These are phyloP conservation scores for Solanum hybrid DNA, from an alignment of 305 asterid genomes.

Conservation along the genomic window DNA sequence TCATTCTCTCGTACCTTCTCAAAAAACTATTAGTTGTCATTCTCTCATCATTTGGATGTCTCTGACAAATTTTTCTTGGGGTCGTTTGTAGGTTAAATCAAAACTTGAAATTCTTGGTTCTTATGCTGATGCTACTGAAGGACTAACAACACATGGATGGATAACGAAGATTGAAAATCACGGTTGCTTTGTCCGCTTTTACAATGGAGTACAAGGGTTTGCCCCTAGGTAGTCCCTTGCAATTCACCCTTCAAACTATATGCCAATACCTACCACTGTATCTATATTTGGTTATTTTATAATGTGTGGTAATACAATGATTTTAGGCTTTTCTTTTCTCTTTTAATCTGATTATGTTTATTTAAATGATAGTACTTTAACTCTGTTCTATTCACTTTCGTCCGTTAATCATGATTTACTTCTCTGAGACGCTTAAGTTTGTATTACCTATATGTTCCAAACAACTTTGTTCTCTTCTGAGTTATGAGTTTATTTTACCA, in stretches of 20 bases:
- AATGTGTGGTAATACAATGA: neutral
- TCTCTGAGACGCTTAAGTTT: neutral
- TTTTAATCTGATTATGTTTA: neutral
- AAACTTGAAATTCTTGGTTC: slow-evolving; percentile 70
- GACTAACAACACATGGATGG: slow-evolving; percentile 93
- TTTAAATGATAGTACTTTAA: neutral
- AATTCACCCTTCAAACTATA: neutral
- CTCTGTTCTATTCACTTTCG: neutral
- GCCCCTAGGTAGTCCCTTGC: slow-evolving; percentile 59
- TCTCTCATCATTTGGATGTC: neutral
- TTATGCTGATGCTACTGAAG: slow-evolving; percentile 80
- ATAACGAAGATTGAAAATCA: slow-evolving; percentile 84
- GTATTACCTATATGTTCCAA: neutral
- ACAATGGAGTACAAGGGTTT: slow-evolving; percentile 96
- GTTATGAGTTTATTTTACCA: neutral
- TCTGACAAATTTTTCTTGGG: neutral
- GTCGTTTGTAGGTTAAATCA: slow-evolving; percentile 64
- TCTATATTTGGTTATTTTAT: neutral
- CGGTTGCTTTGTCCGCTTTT: slow-evolving; percentile 97
- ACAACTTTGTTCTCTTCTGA: neutral
- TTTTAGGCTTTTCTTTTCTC: neutral
- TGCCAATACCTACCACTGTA: neutral
- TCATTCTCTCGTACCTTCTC: neutral
- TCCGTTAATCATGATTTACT: neutral
- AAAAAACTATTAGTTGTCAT: neutral